A percentile compares a stretch with the other conserved stretches of the same genome.
Conservation (phyloP, 257 asterid genomes). For the Orobanche coerulescens region DNA sequence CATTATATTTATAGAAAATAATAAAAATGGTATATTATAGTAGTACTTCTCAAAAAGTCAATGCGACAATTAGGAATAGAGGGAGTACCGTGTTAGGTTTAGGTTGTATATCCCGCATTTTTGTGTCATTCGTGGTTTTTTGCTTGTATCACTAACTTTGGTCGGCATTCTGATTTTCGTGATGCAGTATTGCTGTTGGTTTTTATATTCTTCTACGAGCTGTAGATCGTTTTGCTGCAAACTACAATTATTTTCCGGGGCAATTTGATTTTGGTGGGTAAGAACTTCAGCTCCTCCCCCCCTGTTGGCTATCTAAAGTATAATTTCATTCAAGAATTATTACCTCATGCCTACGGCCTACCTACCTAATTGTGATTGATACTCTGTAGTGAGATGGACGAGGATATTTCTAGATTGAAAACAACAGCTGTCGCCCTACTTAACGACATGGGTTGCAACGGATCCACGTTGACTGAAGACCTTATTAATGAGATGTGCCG, state of each 20-base stretch:
- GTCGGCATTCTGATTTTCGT: constrained; percentile 15
- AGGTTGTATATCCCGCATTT: background rate
- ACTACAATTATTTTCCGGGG: constrained; percentile 78
- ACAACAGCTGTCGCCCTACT: constrained; percentile 67
- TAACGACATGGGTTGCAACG: constrained; percentile 74
- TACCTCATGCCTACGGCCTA: background rate
- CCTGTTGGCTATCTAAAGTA: background rate
- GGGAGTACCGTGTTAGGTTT: too few relatives aligned
- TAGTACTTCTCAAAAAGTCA: too few relatives aligned
- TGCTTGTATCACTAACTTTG: constrained; percentile 19
- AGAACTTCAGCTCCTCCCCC: constrained; percentile 9
- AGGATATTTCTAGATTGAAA: constrained; percentile 88
- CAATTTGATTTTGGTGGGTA: constrained; percentile 94
- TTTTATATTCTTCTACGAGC: constrained; percentile 89
- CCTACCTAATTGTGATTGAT: constrained; percentile 17
- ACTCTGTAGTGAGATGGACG: constrained; percentile 75
- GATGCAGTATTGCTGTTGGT: constrained; percentile 69
- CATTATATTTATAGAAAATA: too few relatives aligned
- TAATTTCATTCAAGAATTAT: background rate
- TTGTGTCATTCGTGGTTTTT: constrained; percentile 11
- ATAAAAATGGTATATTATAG: too few relatives aligned
- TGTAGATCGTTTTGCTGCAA: constrained; percentile 85
- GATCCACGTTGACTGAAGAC: constrained; percentile 73
- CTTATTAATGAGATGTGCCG: constrained; percentile 91
- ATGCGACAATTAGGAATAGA: too few relatives aligned